phyloP scores from a whole-genome alignment of 306 rosid species.

The Lupinus albus region DNA sequence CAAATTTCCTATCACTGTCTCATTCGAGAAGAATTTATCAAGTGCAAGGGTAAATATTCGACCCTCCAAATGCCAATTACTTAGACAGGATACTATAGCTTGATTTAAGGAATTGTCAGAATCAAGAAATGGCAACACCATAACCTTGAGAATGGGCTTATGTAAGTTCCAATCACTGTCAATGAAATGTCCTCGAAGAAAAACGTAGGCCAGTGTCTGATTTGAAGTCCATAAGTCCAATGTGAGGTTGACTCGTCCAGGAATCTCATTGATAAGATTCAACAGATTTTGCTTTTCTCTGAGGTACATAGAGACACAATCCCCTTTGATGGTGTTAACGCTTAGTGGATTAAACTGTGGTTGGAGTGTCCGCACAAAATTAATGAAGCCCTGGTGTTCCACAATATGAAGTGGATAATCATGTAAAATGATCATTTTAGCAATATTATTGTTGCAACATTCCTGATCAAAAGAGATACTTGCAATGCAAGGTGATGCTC shows the following conservation, averaged over 20 bases:
- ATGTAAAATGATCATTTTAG: slow-evolving; percentile 78
- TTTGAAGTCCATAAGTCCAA: slow-evolving; percentile 80
- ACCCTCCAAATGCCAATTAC: slow-evolving; percentile 78
- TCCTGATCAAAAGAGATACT: slow-evolving; percentile 66
- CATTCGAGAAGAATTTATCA: slow-evolving; percentile 64
- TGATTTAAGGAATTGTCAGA: slow-evolving; percentile 63
- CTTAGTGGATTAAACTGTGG: slow-evolving; percentile 70
- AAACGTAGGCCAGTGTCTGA: slow-evolving; percentile 70
- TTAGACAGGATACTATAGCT: slow-evolving; percentile 59
- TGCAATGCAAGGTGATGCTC: slow-evolving; percentile 46
- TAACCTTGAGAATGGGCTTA: slow-evolving; percentile 75
- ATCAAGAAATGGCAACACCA: slow-evolving; percentile 66
- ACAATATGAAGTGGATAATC: slow-evolving; percentile 93
- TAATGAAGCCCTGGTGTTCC: slow-evolving; percentile 79
- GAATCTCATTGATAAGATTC: slow-evolving; percentile 62
- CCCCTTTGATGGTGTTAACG: slow-evolving; percentile 57
- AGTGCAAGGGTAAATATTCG: slow-evolving; percentile 65
- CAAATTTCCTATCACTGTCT: slow-evolving; percentile 56
- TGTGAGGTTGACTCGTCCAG: slow-evolving; percentile 81
- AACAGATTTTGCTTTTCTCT: slow-evolving; percentile 69
- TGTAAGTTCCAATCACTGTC: slow-evolving; percentile 83
- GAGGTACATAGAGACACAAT: slow-evolving; percentile 66
- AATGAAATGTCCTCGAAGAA: slow-evolving; percentile 78
- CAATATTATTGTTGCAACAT: slow-evolving; percentile 65
- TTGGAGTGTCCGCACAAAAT: slow-evolving; percentile 68